Conservation (phyloP, 2,329 filamentous ascomycete genomes). For the Aureobasidium namibiae region DNA sequence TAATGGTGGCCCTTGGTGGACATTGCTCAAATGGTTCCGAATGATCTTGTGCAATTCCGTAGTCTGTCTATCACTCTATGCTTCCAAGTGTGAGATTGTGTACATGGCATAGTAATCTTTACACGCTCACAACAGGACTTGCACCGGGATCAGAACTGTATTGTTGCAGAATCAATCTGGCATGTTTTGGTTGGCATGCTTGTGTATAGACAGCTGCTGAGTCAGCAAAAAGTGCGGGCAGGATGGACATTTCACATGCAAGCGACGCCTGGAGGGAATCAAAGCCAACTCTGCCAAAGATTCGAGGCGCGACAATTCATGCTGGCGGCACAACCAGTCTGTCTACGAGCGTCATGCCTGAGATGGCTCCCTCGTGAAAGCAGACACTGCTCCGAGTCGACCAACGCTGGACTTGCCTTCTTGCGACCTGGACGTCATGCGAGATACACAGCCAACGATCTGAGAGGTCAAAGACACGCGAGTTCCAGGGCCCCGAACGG, state of each 20-base stretch:
- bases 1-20: neutral
- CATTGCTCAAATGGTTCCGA: neutral
- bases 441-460: neutral
- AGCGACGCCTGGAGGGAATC: neutral
- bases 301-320: constrained; percentile 7
- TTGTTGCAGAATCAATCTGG: neutral
- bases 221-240: constrained; percentile 6
- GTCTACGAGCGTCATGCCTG: constrained; percentile 12
- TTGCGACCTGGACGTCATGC: neutral
- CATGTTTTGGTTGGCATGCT: neutral
- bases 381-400: neutral
- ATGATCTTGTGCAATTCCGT: neutral
- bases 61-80: neutral
- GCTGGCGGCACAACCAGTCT: constrained; percentile 3
- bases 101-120: neutral
- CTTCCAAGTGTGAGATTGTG: neutral
- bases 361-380: constrained; percentile 7
- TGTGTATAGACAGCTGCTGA: neutral
- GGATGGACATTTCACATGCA: constrained; percentile 5
- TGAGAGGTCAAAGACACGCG: neutral
- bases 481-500: neutral
- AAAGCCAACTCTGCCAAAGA: neutral
- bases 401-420: neutral
- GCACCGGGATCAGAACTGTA: too few species aligned
- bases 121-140: too few species aligned